phyloP scores from a whole-genome alignment of 306 rosid species.

The Vigna radiata region DNA sequence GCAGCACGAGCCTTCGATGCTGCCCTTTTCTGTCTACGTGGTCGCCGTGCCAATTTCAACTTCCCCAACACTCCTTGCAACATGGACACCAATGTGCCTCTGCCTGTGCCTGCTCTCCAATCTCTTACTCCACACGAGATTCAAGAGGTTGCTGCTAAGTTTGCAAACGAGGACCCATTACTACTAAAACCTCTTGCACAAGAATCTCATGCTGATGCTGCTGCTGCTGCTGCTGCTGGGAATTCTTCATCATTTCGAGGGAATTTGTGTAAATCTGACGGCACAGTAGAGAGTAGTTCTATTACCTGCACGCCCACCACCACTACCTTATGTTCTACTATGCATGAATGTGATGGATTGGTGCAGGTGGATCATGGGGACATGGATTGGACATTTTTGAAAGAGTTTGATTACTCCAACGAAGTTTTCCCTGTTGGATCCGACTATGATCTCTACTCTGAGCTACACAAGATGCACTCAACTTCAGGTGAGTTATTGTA shows the following conservation, averaged over 20 bases:
- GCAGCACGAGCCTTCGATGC: conserved; percentile 88
- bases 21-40: conserved; percentile 76
- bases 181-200: background rate
- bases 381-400: conserved; percentile 66
- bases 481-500: conserved; percentile 47
- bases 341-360: conserved; percentile 1
- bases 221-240: background rate
- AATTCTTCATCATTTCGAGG: background rate
- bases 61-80: conserved; percentile 60
- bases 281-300: background rate
- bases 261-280: background rate
- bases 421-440: background rate
- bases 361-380: conserved; percentile 40
- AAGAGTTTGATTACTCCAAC: conserved; percentile 33
- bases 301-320: background rate
- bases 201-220: background rate
- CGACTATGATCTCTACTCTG: conserved; percentile 33
- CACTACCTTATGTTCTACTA: conserved; percentile 27
- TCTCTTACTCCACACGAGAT: conserved; percentile 57
- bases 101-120: background rate
- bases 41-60: conserved; percentile 63
- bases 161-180: conserved; percentile 44
- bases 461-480: conserved; percentile 51
- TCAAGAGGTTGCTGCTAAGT: conserved; percentile 61
- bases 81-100: conserved; percentile 27